Conservation (phyloP, 768 basidiomycete species). For the Coprinopsis cinerea region DNA sequence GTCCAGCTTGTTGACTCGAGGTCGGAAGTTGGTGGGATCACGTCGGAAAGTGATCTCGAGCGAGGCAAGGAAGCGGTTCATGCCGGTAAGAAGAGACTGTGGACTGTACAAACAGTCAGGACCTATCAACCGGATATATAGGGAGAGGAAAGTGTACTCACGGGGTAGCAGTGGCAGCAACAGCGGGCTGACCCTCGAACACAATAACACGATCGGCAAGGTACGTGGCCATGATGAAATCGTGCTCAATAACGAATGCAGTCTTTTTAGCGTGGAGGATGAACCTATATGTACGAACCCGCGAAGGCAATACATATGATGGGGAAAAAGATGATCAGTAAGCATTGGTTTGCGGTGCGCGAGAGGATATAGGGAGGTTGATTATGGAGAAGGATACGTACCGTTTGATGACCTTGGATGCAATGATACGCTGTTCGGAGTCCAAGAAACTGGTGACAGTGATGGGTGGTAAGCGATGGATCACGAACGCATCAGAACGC, state of each 20-base stretch:
- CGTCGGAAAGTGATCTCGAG: conserved; percentile 97
- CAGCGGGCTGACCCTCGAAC: conserved; percentile 82
- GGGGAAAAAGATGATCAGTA: neutral
- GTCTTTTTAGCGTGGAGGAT: conserved; percentile 97
- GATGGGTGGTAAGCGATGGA: too few species aligned
- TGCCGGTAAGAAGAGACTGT: conserved; percentile 89
- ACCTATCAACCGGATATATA: neutral
- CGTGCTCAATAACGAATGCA: conserved; percentile 99
- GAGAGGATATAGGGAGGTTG: neutral
- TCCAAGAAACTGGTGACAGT: conserved; percentile 88
- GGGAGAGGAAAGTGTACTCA: conserved; percentile 33
- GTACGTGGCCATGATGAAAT: conserved; percentile 99
- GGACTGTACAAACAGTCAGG: conserved; percentile 47
- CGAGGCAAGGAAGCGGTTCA: conserved; percentile 96
- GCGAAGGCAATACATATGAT: neutral
- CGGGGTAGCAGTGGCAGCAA: conserved; percentile 87
- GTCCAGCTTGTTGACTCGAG: conserved; percentile 80
- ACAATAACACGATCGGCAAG: conserved; percentile 97
- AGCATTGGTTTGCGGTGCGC: neutral
- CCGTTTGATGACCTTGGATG: conserved; percentile 97
- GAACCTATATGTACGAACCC: conserved; percentile 45
- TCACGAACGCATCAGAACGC: neutral
- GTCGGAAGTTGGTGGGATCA: conserved; percentile 92
- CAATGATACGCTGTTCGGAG: conserved; percentile 98
- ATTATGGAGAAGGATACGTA: conserved; percentile 25